Conservation (phyloP, 345 rosid species). For the Noccaea caerulescens region DNA sequence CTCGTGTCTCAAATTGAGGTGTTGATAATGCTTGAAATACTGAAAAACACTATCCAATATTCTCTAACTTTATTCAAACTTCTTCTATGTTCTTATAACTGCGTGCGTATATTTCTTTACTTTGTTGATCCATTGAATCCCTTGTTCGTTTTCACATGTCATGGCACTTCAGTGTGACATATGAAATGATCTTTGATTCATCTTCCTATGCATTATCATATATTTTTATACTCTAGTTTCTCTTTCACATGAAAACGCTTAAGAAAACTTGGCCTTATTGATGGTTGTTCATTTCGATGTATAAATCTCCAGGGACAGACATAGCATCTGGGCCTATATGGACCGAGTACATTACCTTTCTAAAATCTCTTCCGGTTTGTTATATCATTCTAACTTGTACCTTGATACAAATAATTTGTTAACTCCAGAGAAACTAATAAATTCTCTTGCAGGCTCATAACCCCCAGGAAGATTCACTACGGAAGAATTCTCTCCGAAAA, state of each 20-base stretch:
- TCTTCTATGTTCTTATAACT: conserved; percentile 9
- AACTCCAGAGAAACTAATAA: conserved; percentile 17
- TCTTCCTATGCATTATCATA: conserved; percentile 26
- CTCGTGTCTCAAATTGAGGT: background rate
- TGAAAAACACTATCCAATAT: background rate
- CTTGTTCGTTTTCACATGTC: conserved; percentile 18
- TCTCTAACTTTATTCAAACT: conserved; percentile 12
- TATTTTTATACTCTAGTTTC: conserved; percentile 12
- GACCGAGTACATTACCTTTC: conserved; percentile 84
- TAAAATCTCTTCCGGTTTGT: conserved; percentile 83
- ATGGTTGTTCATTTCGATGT: conserved; percentile 40
- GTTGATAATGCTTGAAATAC: conserved; percentile 5
- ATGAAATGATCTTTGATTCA: background rate
- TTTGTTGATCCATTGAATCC: background rate
- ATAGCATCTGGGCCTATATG: conserved; percentile 92
- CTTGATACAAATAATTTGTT: background rate
- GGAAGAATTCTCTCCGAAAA: conserved; percentile 80
- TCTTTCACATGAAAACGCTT: conserved; percentile 12
- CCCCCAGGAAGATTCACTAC: conserved; percentile 78
- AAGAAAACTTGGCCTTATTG: conserved; percentile 1
- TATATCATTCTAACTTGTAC: conserved; percentile 38
- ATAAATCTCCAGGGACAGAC: conserved; percentile 72
- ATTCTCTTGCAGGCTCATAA: conserved; percentile 60
- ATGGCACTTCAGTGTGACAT: conserved; percentile 12
- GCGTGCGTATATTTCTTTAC: background rate